Evolutionary conservation across 208 protist genomes (phyloP), one percentile per base, ranked within the genome.

Genomic region (Leishmania martiniquensis): DNA sequence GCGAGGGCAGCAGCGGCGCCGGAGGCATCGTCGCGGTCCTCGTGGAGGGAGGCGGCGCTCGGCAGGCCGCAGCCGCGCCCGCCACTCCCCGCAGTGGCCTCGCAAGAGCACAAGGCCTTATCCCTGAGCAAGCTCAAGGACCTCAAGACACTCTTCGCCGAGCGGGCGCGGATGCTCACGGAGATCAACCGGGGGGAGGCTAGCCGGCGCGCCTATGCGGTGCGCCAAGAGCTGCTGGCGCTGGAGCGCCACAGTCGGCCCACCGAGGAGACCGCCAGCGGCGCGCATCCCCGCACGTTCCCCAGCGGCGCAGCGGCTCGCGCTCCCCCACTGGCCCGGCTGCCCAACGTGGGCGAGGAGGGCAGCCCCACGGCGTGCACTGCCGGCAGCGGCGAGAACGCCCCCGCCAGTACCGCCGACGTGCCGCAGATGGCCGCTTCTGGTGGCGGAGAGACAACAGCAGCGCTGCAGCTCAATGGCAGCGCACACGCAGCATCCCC

Each of bases 171-270:
- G 39, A 59, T 96, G 59, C 77, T 78, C 60, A 85, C 71, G 32
- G 89, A 94, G 57, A 78, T 95, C 25, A 89, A 84, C 60, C 70
- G 76, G 29, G 90, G 90, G 44, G 85, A 91, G 34, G 90, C 89
- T 44, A 94, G 85, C 72, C 80, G 70, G 44, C 84, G 75, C 17
- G 94, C 91, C 44, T 86, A 95, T 81, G 81, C 78, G 62, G 91
- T 80, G 39, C 86, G 94, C 5, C 72, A 84, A 51, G 92, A 97
- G 86, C 85, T 97, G 45, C 82, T 90, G 82, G 85, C 91, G 44
- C 67, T 97, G 55, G 92, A 96, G 82, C 78, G 68, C 29, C 54
- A 77, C 63, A 69, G 74, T n/a, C 77, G 68, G 39, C 65, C 74
- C 22, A 42, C 72, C 22, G 34, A 10, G 34, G 45, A 20, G 22